Conservation (phyloP, 768 basidiomycete species). For the Cyclocybe aegerita region DNA sequence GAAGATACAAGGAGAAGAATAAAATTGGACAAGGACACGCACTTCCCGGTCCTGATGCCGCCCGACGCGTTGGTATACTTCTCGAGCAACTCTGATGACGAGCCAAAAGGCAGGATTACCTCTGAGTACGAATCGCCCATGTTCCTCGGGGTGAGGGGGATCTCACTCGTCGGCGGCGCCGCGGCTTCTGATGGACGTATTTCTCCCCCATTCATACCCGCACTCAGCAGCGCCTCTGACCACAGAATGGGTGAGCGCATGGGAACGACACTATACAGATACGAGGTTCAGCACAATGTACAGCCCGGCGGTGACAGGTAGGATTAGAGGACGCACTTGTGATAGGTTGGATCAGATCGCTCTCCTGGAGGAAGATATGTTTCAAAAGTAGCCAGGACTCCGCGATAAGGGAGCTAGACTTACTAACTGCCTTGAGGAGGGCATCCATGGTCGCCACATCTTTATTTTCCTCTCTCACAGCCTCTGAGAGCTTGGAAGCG, state of each 20-base stretch:
- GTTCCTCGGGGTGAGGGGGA: slow-evolving; percentile 25
- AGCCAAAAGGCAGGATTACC: slow-evolving; percentile 61
- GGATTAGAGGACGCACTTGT: slow-evolving; percentile 37
- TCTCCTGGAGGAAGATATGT: slow-evolving; percentile 34
- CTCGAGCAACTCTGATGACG: slow-evolving; percentile 57
- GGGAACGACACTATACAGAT: slow-evolving; percentile 48
- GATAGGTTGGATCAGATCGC: slow-evolving; percentile 51
- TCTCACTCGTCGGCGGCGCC: slow-evolving; percentile 6
- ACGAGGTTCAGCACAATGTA: neutral
- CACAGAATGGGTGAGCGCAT: slow-evolving; percentile 51
- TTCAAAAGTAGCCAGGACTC: neutral
- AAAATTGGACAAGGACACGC: slow-evolving; percentile 11
- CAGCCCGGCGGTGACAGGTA: neutral
- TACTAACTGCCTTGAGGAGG: slow-evolving; percentile 55
- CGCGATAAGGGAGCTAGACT: slow-evolving; percentile 24
- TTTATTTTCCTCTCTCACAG: slow-evolving; percentile 51
- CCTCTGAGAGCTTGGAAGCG: slow-evolving; percentile 16
- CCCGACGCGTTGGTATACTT: slow-evolving; percentile 72
- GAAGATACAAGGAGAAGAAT: neutral
- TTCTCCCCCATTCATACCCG: slow-evolving; percentile 21
- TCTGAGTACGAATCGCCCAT: slow-evolving; percentile 79
- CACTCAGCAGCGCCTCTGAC: slow-evolving; percentile 56
- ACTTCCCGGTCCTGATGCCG: slow-evolving; percentile 69
- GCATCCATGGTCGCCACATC: slow-evolving; percentile 59
- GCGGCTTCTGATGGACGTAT: slow-evolving; percentile 4